phyloP scores from a whole-genome alignment of 2,329 filamentous ascomycete species.

The Ramichloridium luteum region DNA sequence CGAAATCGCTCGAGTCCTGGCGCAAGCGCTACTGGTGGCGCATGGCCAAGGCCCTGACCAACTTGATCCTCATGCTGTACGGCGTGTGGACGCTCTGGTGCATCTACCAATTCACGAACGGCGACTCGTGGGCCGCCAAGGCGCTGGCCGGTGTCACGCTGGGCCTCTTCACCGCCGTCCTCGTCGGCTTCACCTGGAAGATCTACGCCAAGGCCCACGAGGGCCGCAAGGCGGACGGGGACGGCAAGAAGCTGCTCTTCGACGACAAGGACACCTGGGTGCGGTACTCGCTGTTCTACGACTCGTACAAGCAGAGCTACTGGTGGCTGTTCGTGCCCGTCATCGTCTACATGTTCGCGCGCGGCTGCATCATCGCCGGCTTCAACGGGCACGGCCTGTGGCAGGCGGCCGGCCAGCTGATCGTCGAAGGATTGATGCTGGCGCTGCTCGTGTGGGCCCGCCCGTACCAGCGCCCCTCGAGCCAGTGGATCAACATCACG shows the following conservation, averaged over 20 bases:
- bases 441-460: conserved; percentile 68
- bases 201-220: conserved; percentile 66
- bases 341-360: conserved; percentile 82
- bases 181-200: conserved; percentile 73
- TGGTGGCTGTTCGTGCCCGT: conserved; percentile 94
- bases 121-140: conserved; percentile 91
- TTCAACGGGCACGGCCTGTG: conserved; percentile 73
- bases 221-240: conserved; percentile 65
- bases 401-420: conserved; percentile 67
- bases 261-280: conserved; percentile 84
- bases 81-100: conserved; percentile 94
- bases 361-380: conserved; percentile 73
- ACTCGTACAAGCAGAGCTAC: conserved; percentile 83
- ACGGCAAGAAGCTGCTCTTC: conserved; percentile 59
- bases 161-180: conserved; percentile 62
- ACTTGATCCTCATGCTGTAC: conserved; percentile 81
- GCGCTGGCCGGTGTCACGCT: conserved; percentile 71
- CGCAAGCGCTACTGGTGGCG: conserved; percentile 94
- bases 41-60: conserved; percentile 77
- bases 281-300: conserved; percentile 96
- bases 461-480: conserved; percentile 75
- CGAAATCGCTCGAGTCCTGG: conserved; percentile 67
- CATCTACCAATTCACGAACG: conserved; percentile 84
- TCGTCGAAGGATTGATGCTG: conserved; percentile 72
- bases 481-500: conserved; percentile 84